phyloP scores from a whole-genome alignment of 345 rosid species.

The Atalantia buxifolia region DNA sequence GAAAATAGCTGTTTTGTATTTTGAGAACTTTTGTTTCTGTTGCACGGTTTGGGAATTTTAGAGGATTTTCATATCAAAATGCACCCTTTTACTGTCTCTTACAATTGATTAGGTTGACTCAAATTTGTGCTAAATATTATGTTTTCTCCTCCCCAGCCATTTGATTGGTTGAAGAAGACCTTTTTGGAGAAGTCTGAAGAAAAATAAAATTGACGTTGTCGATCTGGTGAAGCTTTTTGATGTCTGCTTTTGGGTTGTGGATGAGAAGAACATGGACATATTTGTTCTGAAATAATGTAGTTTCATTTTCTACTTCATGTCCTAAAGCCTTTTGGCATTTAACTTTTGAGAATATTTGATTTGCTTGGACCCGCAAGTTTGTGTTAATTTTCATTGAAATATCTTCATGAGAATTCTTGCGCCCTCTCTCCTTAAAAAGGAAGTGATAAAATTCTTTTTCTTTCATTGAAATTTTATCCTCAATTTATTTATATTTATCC shows the following conservation, averaged over 20 bases:
- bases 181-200: slow-evolving; percentile 62
- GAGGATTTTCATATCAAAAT: background rate
- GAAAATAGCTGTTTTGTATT: background rate
- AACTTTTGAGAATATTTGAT: background rate
- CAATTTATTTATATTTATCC: background rate
- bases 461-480: background rate
- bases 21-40: background rate
- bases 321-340: slow-evolving; percentile 16
- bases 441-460: background rate
- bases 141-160: slow-evolving; percentile 52
- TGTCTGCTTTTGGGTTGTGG: slow-evolving; percentile 12
- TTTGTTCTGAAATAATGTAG: slow-evolving; percentile 27
- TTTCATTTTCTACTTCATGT: slow-evolving; percentile 4
- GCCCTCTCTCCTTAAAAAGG: background rate
- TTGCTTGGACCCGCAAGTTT: background rate
- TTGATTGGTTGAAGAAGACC: slow-evolving; percentile 87
- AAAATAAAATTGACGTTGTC: slow-evolving; percentile 23
- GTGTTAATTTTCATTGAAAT: background rate
- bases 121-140: background rate
- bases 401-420: background rate
- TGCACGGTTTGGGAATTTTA: background rate
- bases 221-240: background rate
- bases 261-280: slow-evolving; percentile 5
- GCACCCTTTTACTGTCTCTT: background rate
- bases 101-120: background rate